Evolutionary conservation across 1,284 basidiomycete genomes (phyloP), one percentile per base, ranked within the genome.

Genomic region (Moniliella sp.): DNA sequence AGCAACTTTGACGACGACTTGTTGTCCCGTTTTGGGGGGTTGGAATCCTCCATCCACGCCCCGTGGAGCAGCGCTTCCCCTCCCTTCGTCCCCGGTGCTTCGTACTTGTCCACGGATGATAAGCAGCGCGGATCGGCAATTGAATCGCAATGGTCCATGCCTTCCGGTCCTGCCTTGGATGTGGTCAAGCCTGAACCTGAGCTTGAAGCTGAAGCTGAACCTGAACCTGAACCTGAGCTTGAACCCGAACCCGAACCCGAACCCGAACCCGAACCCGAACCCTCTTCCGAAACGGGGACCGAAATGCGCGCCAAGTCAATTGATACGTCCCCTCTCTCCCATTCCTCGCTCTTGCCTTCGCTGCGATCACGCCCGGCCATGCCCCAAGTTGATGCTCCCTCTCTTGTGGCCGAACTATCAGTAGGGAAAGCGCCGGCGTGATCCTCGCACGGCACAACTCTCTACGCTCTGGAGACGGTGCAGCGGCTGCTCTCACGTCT

Each of bases 401-500:
- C n/a, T n/a, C n/a, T n/a, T 23, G 8, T 23, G 8, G 7, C 21
- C 21, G 7, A 7, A 7, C 21, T 23, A 7, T 7, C 21, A 23
- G 21, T 23, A n/a, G 21, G 15, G 2, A 15, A 18, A 19, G 18
- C 15, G 21, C 11, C 15, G 28, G 10, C 32, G 40, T 16, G 55
- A 57, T 12, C 37, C 35, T n/a, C 46, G 56, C 15, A 57, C 54
- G 4, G 41, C 39, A 1, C 47, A 50, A 31, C 64, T 82, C 17
- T 63, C 71, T 27, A 61, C 65, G 5, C 64, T 91, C 62, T 86
- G 31, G 81, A 86, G 25, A 75, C 76, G 42, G 65, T 78, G 32
- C 62, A 67, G 16, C 65, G 69, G 15, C 63, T 91, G 8, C 66
- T 80, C 31, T 69, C 66, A 33, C 72, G 76, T 12, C 67, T 93